Evolutionary conservation across 2,329 filamentous ascomycete genomes (phyloP), one percentile per base, ranked within the genome.

Genomic region (Penicillium sp.): DNA sequence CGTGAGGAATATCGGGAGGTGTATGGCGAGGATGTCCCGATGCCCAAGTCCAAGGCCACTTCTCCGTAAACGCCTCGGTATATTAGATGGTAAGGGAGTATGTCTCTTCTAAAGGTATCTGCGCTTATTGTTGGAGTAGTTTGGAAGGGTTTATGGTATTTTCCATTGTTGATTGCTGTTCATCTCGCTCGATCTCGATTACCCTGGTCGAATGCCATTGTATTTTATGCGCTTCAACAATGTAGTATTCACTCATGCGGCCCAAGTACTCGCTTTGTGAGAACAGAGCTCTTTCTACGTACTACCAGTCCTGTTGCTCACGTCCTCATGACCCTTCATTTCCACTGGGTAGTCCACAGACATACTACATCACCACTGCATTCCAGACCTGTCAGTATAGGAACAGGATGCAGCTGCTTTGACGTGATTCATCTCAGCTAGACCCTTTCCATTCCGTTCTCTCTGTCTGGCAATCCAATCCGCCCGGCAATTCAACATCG

Each of bases 1-100:
- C 29, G 46, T 5, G 60, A 58, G 33, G 68, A 72, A 54, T 58
- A 66, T 52, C 56, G 52, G 33, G 60, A 67, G 28, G 63, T 63
- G 3, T 73, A 72, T 50, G 69, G 68, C 26, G 52, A 60, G 38
- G 60, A 62, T 8, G 40, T 25, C 6, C 45, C 62, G 7, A 5
- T 27, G 24, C 25, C 35, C 25, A 38, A 13, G 26, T 9, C 34
- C n/a, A 45, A 39, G 27, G 8, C 34, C 3, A 24, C 32, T 3
- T 9, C 24, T 5, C 13, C 36, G 13, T 39, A 40, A 36, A 29
- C 4, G 9, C 12, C 13, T 28, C 6, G 7, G 26, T 12, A n/a
- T 34, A 2, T 9, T 32, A n/a, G 24, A 28, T 5, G 11, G 27
- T 29, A 8, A 25, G 18, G 12, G 8, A 8, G 12, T 11, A 9